phyloP scores from a whole-genome alignment of 2,329 filamentous ascomycete genomes.

The Hymenoscyphus occultus region DNA sequence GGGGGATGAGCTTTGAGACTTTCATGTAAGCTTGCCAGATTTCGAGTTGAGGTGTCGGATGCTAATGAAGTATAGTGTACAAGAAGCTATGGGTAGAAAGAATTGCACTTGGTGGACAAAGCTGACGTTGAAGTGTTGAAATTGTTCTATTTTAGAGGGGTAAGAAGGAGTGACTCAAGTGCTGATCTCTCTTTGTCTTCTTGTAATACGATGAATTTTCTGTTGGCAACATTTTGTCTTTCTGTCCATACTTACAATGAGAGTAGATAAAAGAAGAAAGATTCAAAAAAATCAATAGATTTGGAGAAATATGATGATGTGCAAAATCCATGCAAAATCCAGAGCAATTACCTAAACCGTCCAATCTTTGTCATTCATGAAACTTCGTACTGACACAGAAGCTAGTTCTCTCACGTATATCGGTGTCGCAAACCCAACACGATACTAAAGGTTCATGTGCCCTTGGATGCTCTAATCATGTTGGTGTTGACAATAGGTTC shows the following conservation, averaged over 20 bases:
- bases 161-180: background rate
- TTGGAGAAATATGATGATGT: too few species aligned
- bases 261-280: too few species aligned
- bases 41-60: background rate
- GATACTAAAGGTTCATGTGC: background rate
- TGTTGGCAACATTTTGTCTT: background rate
- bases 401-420: background rate
- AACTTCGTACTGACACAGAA: background rate
- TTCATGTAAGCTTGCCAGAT: conserved; percentile 13
- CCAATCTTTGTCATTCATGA: too few species aligned
- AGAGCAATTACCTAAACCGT: too few species aligned
- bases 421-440: background rate
- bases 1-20: conserved; percentile 21
- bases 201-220: background rate
- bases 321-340: too few species aligned
- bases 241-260: background rate
- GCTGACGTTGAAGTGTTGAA: background rate
- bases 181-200: background rate
- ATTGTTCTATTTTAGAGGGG: background rate
- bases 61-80: background rate
- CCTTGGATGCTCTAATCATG: conserved; percentile 14
- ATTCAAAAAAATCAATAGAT: too few species aligned
- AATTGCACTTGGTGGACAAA: background rate
- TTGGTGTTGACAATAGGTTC: conserved; percentile 13
- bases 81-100: background rate